Evolutionary conservation across 352 stramenopile species (phyloP), one percentile per base, ranked within the genome.

Genomic region (Ophiocytium majus): DNA sequence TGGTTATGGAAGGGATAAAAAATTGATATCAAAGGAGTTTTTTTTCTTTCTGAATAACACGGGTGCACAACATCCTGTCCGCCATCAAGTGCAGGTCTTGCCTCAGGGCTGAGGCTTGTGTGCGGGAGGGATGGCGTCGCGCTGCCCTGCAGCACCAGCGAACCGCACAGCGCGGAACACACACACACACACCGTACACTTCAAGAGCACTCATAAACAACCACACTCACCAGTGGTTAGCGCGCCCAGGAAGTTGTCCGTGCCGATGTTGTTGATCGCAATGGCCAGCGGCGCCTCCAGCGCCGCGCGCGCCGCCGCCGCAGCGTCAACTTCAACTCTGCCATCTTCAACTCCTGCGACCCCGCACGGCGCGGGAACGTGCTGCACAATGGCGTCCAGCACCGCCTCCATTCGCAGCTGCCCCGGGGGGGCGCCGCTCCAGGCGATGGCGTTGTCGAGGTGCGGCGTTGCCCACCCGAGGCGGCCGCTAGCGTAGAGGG

Each of bases 371-470:
- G 93, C 78, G 28, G 94, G 94, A 17, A 98, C 92, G 86, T 95
- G 94, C 17, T 92, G 89, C 50, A 96, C 93, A 82, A 98, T 97
- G 88, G 95, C 92, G 87, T 98, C 94, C 28, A 98, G 91, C 71
- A 98, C 87, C 57, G 93, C 90, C 50, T 91, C 89, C 93, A 98
- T 97, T 88, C 91, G 76, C 63, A 83, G 78, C 35, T 76, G 34
- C 14, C 1, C 10, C 28, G 84, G 84, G n/a, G 84, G 37, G 50
- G 35, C 50, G 14, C 34, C 28, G 80, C 84, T 83, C 84, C 84
- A 88, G 23, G 79, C 80, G 17, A 88, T 50, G 5, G 84, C 84
- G 36, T 89, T 36, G 32, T 88, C 82, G 36, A 87, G 57, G 49
- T 82, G 57, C 28, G 71, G 71, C 36, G 82, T 89, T 9, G 83